Conservation (phyloP, 2,329 filamentous ascomycete genomes). For the Monosporascus sp. region DNA sequence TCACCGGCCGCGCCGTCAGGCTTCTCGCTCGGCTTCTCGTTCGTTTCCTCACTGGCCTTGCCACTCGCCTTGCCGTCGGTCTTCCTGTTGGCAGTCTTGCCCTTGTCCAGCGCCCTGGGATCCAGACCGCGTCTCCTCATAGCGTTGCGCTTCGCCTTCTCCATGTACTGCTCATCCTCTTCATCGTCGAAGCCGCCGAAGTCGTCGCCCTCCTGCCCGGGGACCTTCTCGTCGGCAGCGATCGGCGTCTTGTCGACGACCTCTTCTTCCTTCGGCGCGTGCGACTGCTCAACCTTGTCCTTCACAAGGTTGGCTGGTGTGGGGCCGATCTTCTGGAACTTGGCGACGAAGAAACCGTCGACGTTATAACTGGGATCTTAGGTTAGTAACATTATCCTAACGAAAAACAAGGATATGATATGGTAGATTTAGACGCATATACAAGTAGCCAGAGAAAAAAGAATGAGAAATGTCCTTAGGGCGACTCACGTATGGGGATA, state of each 20-base stretch:
- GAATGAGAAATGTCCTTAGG: background rate
- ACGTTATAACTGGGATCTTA: conserved; percentile 63
- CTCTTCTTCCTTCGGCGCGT: conserved; percentile 32
- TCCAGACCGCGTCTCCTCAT: conserved; percentile 71
- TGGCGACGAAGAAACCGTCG: conserved; percentile 97
- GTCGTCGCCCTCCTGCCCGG: conserved; percentile 39
- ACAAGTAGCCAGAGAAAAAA: no score
- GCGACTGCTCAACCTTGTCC: conserved; percentile 18
- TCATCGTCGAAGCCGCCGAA: conserved; percentile 74
- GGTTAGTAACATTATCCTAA: background rate
- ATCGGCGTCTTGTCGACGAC: conserved; percentile 67
- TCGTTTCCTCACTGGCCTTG: conserved; percentile 21
- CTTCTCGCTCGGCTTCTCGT: conserved; percentile 9
- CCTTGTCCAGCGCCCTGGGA: conserved; percentile 51
- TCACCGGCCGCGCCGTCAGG: conserved; percentile 27
- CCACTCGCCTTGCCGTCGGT: conserved; percentile 7
- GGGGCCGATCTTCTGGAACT: conserved; percentile 87
- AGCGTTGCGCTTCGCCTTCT: conserved; percentile 66
- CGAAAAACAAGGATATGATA: no score
- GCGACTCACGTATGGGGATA: conserved; percentile 64
- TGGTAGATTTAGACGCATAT: no score
- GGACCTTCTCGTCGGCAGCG: conserved; percentile 36
- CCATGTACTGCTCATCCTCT: conserved; percentile 65
- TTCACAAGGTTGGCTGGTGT: conserved; percentile 56
- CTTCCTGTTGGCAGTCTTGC: conserved; percentile 24